A percentile compares a stretch with the other conserved stretches of the same genome.
Conservation (phyloP, 78 protist species). For the Dictyostelium intermedium region DNA sequence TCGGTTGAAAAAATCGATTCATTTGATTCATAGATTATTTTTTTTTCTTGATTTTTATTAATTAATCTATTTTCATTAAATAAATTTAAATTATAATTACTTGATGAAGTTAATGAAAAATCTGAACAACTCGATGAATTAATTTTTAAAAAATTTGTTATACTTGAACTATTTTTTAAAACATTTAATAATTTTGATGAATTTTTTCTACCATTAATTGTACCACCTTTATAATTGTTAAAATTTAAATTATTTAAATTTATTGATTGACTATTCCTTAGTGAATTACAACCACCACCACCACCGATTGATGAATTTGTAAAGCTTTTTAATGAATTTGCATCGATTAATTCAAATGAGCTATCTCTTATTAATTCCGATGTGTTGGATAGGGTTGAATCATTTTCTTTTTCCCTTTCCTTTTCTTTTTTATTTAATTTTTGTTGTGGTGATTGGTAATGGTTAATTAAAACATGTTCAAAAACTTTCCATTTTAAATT, state of each 20-base stretch:
- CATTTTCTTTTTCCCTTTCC: not conserved
- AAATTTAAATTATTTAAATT: not conserved
- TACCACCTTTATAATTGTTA: not conserved
- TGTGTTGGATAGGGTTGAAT: no score
- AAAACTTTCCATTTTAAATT: constrained; percentile 4
- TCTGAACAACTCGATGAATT: not conserved
- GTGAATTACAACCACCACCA: not conserved
- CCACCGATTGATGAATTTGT: not conserved
- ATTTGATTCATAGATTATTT: not conserved
- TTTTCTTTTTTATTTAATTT: not conserved
- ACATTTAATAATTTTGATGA: not conserved
- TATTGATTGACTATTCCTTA: not conserved
- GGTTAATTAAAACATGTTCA: constrained; percentile 15
- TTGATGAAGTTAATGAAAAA: not conserved
- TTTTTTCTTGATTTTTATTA: not conserved
- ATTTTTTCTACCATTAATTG: not conserved
- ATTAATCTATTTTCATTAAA: not conserved
- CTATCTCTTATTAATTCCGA: not conserved
- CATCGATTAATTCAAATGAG: not conserved
- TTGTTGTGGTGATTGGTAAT: not conserved
- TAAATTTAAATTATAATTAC: not conserved
- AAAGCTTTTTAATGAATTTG: not conserved
- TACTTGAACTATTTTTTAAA: not conserved
- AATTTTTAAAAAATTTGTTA: not conserved
- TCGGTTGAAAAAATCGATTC: not conserved